Conservation (phyloP, 495 filamentous ascomycete genomes). For the Penicillium cosmopolitanum region DNA sequence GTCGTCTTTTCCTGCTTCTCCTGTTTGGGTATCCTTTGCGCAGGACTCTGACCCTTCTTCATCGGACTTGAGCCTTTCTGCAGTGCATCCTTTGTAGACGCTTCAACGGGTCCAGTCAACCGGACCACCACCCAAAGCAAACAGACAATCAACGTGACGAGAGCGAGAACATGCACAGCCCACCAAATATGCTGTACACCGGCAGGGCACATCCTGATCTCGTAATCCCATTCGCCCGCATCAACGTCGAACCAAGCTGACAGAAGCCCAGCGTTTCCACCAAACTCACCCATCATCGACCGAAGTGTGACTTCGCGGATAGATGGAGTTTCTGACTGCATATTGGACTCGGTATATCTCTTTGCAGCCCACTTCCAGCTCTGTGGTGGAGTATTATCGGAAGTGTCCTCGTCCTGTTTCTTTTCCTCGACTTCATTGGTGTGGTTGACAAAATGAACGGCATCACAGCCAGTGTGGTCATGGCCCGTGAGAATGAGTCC, state of each 20-base stretch:
- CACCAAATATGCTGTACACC: conserved; percentile 95
- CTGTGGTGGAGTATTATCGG: conserved; percentile 14
- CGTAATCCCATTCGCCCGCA: conserved; percentile 73
- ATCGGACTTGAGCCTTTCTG: neutral
- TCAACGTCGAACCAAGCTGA: conserved; percentile 84
- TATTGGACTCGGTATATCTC: conserved; percentile 26
- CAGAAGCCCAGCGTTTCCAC: conserved; percentile 84
- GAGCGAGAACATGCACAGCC: conserved; percentile 74
- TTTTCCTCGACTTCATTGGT: conserved; percentile 11
- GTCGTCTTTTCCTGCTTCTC: conserved; percentile 8
- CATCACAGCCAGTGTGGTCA: conserved; percentile 93
- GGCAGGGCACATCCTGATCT: conserved; percentile 73
- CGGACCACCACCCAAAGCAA: conserved; percentile 16
- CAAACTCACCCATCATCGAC: conserved; percentile 98
- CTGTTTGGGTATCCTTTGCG: neutral
- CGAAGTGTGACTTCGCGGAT: conserved; percentile 90
- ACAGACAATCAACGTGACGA: conserved; percentile 51
- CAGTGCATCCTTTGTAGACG: neutral
- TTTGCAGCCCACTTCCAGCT: conserved; percentile 40
- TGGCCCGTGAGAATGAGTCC: conserved; percentile 88
- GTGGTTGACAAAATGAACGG: conserved; percentile 74
- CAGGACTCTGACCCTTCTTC: conserved; percentile 4
- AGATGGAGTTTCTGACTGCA: conserved; percentile 28
- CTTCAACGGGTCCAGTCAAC: neutral
- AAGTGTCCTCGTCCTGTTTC: conserved; percentile 26